Percentiles rank a stretch among this genome's conserved stretches.
These are phyloP conservation scores for Termitomyces sp. DNA, from an alignment of 768 basidiomycete species.

Conservation along the genomic window DNA sequence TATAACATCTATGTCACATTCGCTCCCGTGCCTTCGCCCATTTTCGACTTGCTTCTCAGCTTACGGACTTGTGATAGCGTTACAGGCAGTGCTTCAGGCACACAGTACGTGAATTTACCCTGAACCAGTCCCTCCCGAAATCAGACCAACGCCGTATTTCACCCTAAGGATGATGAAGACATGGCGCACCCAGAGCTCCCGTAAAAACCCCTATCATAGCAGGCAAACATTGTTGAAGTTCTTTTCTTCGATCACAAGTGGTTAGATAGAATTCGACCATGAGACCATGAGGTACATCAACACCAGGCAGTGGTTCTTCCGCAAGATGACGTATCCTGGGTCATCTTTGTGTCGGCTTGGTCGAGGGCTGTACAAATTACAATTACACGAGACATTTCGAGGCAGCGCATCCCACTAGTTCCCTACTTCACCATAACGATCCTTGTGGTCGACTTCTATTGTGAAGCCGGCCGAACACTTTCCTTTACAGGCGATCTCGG, in stretches of 20 bases:
- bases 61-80: conserved; percentile 4
- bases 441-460: not conserved
- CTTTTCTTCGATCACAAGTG: conserved; percentile 11
- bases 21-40: not conserved
- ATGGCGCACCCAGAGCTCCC: conserved; percentile 1
- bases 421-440: not conserved
- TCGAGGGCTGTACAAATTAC: no score
- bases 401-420: not conserved
- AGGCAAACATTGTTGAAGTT: not conserved
- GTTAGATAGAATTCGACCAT: not conserved
- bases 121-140: not conserved
- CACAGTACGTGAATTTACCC: not conserved
- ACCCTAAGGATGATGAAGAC: not conserved
- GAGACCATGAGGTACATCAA: conserved; percentile 6
- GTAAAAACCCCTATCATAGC: conserved; percentile 4
- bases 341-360: not conserved
- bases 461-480: not conserved
- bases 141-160: not conserved
- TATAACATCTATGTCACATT: conserved; percentile 1
- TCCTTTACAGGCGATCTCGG: conserved; percentile 8
- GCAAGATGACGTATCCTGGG: conserved; percentile 8
- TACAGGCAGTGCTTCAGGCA: not conserved
- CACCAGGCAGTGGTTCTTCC: not conserved
- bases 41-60: not conserved
- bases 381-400: not conserved